phyloP scores from a whole-genome alignment of 352 stramenopile genomes.

The Phytophthora colocasiae region DNA sequence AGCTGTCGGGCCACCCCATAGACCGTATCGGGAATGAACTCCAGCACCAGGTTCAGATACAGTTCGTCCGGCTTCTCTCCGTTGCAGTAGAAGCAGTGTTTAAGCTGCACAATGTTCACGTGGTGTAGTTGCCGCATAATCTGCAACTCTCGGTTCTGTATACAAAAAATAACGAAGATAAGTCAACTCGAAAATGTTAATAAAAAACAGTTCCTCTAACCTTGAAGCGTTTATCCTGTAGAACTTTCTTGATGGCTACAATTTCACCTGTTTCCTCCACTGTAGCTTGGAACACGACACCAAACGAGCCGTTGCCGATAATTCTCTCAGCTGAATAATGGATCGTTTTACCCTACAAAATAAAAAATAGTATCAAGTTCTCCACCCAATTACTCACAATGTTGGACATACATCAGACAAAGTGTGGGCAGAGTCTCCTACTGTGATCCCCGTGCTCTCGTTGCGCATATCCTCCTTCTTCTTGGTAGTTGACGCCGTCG shows the following conservation, averaged over 20 bases:
- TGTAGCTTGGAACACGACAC: constrained; percentile 98
- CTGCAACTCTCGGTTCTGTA: constrained; percentile 98
- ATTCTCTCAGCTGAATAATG: constrained; percentile 98
- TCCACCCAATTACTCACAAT: not conserved
- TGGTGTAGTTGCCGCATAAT: constrained; percentile 99
- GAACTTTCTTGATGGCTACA: constrained; percentile 99
- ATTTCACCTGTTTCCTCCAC: constrained; percentile 98
- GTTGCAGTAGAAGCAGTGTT: constrained; percentile 99
- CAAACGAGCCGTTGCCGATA: constrained; percentile 99
- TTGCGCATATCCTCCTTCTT: constrained; percentile 87
- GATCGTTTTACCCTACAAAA: constrained; percentile 84
- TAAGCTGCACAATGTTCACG: constrained; percentile 99
- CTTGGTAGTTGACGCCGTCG: constrained; percentile 53
- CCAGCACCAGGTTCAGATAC: constrained; percentile 99
- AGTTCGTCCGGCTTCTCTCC: constrained; percentile 95
- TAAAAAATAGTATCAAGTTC: constrained; percentile 15
- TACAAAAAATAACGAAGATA: constrained; percentile 11
- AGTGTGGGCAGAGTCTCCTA: constrained; percentile 84
- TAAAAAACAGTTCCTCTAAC: constrained; percentile 30
- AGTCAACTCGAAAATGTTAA: constrained; percentile 6
- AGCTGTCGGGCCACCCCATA: constrained; percentile 96
- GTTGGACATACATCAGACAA: constrained; percentile 71
- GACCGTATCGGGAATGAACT: constrained; percentile 99
- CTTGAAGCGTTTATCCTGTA: constrained; percentile 99
- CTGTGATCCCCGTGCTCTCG: constrained; percentile 83